phyloP scores from a whole-genome alignment of 306 rosid species.

The Malus sylvestris region DNA sequence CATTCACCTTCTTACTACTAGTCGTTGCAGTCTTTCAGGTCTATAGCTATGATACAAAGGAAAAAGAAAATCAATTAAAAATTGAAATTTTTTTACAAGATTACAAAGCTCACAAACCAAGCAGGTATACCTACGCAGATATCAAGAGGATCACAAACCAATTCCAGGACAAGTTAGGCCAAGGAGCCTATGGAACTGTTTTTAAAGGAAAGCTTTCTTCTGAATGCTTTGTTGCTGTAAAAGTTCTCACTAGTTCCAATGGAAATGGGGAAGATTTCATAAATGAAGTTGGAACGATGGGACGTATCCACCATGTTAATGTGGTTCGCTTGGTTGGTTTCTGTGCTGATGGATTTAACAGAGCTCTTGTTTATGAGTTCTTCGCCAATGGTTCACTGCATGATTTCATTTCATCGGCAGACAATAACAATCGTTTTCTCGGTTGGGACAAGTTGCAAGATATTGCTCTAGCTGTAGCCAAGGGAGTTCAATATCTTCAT shows the following conservation, averaged over 20 bases:
- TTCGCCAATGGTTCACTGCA: slow-evolving; percentile 30
- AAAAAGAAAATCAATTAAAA: slow-evolving; percentile 10
- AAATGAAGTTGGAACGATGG: slow-evolving; percentile 30
- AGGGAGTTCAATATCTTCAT: slow-evolving; percentile 34
- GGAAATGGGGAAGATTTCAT: slow-evolving; percentile 1
- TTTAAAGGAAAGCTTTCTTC: slow-evolving; percentile 26
- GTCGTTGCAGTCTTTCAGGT: not conserved
- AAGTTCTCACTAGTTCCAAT: not conserved
- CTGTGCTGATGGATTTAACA: slow-evolving; percentile 30
- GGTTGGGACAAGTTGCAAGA: slow-evolving; percentile 29
- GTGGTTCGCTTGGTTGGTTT: slow-evolving; percentile 37
- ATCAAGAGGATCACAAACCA: slow-evolving; percentile 31
- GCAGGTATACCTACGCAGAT: slow-evolving; percentile 32
- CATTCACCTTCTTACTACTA: not conserved
- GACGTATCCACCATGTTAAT: slow-evolving; percentile 37
- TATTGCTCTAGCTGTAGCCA: slow-evolving; percentile 32
- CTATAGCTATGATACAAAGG: not conserved
- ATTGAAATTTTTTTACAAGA: slow-evolving; percentile 39
- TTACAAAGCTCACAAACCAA: slow-evolving; percentile 34
- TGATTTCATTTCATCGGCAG: slow-evolving; percentile 17
- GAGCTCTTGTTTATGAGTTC: slow-evolving; percentile 37
- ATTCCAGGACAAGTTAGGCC: slow-evolving; percentile 28
- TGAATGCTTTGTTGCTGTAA: slow-evolving; percentile 4
- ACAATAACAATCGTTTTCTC: slow-evolving; percentile 4
- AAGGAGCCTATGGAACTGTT: slow-evolving; percentile 38